Conservation (phyloP, 106 monocot genomes). For the Amphibolis antarctica region DNA sequence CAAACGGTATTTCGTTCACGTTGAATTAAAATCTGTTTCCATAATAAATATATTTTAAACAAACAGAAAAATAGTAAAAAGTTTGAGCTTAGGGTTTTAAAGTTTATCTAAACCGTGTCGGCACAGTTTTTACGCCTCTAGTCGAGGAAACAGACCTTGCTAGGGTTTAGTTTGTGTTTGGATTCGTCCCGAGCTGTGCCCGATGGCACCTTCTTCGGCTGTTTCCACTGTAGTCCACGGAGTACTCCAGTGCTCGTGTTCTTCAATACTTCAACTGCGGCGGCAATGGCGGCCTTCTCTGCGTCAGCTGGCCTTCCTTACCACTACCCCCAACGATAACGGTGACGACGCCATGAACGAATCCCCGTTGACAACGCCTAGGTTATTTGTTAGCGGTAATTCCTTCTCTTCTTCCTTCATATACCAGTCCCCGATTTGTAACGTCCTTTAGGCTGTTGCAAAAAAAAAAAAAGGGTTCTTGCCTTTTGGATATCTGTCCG, state of each 20-base stretch:
- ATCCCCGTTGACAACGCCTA: conserved; percentile 8
- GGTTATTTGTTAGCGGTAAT: conserved; percentile 12
- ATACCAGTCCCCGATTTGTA: not conserved
- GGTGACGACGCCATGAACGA: conserved; percentile 2
- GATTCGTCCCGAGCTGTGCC: not conserved
- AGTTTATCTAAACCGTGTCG: no score
- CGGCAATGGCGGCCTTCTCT: not conserved
- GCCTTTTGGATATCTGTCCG: no score
- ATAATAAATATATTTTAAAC: no score
- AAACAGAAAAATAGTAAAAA: no score
- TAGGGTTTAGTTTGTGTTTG: not conserved
- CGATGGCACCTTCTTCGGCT: not conserved
- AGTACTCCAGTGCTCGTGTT: not conserved
- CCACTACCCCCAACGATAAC: not conserved
- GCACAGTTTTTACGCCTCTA: no score
- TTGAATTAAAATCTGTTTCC: no score
- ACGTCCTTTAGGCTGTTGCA: not conserved
- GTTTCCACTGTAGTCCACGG: not conserved
- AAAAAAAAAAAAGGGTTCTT: no score
- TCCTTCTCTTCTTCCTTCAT: not conserved
- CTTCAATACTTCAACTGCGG: not conserved
- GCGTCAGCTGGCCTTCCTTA: not conserved
- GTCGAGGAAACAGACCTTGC: no score
- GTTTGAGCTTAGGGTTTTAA: no score
- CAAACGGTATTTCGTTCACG: no score